Conservation (phyloP, 306 rosid genomes). For the cucumber (Cucumis sativus) region Cucumber_9930_V3 NC_026660.2:7566001-7566500, state of each 20-base stretch:
- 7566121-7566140: too few species aligned
- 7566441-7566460: not conserved
- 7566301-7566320: not conserved
- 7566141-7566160: too few species aligned
- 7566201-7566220: not conserved
- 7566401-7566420: not conserved
- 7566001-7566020: too few species aligned
- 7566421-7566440: not conserved
- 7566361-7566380: not conserved
- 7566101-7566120: too few species aligned
- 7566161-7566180: too few species aligned
- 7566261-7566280: not conserved
- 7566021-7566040: too few species aligned
- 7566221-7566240: not conserved
- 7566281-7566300: not conserved
- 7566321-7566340: not conserved
- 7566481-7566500: not conserved
- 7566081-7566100: too few species aligned
- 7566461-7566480: not conserved
- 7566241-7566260: not conserved
- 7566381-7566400: not conserved
- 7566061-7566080: too few species aligned
- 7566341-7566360: not conserved
- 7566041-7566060: too few species aligned
- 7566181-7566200: not conserved